Conservation (phyloP, 352 stramenopile genomes). For the Phytophthora idaei region DNA sequence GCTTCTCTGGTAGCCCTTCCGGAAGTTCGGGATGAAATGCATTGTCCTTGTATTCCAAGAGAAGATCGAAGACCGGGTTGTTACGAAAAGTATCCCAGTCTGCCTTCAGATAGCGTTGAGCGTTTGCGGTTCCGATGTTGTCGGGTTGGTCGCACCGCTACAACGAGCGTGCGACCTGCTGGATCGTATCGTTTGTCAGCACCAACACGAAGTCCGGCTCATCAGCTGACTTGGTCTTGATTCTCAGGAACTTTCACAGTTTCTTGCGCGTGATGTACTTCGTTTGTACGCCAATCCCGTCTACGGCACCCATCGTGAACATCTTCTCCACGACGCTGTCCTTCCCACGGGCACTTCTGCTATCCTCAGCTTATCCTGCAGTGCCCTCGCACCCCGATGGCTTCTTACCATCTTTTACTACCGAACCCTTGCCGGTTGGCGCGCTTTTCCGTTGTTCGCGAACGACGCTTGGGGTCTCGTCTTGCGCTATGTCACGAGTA, state of each 20-base stretch:
- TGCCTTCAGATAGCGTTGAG: background rate
- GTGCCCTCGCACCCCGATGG: background rate
- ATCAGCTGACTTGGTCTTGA: background rate
- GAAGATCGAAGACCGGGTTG: background rate
- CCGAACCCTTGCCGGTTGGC: background rate
- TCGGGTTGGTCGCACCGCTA: background rate
- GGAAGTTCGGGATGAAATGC: background rate
- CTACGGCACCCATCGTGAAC: background rate
- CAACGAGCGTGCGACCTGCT: background rate
- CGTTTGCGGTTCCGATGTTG: background rate
- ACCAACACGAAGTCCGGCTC: background rate
- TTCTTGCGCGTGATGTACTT: background rate
- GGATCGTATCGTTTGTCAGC: background rate
- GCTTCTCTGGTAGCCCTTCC: background rate
- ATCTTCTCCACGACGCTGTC: background rate
- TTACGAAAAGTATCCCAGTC: background rate
- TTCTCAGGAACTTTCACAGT: background rate
- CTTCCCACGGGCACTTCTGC: background rate
- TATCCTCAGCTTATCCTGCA: background rate
- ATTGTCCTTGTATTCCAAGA: background rate
- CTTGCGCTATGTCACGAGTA: background rate
- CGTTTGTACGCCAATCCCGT: background rate
- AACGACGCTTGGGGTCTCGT: background rate
- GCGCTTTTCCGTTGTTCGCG: background rate
- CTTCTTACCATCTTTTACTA: background rate